Evolutionary conservation across 2,329 filamentous ascomycete species (phyloP).

Genomic region (Diaporthe sp.): DNA sequence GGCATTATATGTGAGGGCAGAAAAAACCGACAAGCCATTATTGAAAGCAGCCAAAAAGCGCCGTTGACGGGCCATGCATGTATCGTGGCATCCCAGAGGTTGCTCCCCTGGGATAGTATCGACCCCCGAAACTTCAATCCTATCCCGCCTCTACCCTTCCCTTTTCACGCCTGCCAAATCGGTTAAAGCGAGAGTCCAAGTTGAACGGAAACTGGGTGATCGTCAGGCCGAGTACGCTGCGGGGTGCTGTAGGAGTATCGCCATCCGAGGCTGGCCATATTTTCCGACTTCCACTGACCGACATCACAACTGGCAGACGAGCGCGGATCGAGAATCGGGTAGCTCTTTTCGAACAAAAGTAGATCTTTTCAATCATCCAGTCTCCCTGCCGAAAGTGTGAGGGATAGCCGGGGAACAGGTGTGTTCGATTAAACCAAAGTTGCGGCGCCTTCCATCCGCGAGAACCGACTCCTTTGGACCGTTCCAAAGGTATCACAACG

Average conservation of each 20-base stretch:
- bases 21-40: constrained; percentile 26
- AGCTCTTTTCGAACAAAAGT: not conserved
- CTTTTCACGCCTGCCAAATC: not conserved
- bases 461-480: constrained; percentile 9
- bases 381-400: not conserved
- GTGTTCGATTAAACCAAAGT: constrained; percentile 13
- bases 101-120: not conserved
- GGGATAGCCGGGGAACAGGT: not conserved
- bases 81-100: constrained; percentile 9
- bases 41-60: constrained; percentile 21
- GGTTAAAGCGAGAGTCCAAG: not conserved
- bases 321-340: not conserved
- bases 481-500: constrained; percentile 37
- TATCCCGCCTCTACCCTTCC: not conserved
- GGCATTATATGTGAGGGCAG: constrained; percentile 26
- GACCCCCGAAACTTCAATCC: not conserved
- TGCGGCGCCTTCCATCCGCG: not conserved
- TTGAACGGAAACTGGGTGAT: not conserved
- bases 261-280: not conserved
- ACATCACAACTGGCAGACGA: not conserved
- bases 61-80: constrained; percentile 27
- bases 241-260: not conserved
- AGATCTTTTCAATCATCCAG: not conserved
- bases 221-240: not conserved
- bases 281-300: not conserved